Base-by-base conservation (phyloP, 1,284 basidiomycete species). In the Naganishia albida region DNA sequence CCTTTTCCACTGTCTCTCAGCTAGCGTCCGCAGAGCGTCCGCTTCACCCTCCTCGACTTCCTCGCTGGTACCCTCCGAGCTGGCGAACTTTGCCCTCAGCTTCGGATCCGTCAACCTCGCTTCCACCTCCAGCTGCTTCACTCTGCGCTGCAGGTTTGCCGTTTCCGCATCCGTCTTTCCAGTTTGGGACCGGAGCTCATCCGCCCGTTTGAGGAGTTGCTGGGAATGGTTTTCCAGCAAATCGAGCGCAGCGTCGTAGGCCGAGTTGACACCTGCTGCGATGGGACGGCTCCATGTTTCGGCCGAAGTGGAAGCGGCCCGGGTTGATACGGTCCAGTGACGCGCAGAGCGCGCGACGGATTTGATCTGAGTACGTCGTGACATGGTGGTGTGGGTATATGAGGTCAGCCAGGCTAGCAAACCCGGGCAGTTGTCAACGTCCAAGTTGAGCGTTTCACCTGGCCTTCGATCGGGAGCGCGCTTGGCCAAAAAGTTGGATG, bases 1-100 rank as follows among this genome's bases (percentile, higher is more conserved):
- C 64, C 87, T 86, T 57, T 89, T 83, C 95, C 95, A 98, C 66
- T 84, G 82, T 70, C 90, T 85, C 78, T 97, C 91, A 2, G 89
- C 81, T 25, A 98, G 80, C 75, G 90, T 85, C 23, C 93, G 88
- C 1, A 90, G 86, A 0, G 86, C 83, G 68, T 85, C 74, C n/a
- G 42, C 54, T 51, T 64, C 67, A 26, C 53, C 64, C 20, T 48
- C 56, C 20, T 75, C 73, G 67, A 83, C 76, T 69, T 81, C 78
- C 62, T 77, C 75, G 75, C 70, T 7, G 26, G 67, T 64, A 44
- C 64, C 43, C 34, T 40, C n/a, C 51, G 30, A 25, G 18, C 39
- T 55, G 10, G 67, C 63, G 69, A 77, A 77, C 44, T 59, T 46
- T 52, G 73, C 67, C 57, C 78, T 54, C 15, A 71, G 69, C 3